Evolutionary conservation across 176 grass and related monocot species (phyloP), one percentile per base, ranked within the genome.

Genomic region (Puya raimondii): DNA sequence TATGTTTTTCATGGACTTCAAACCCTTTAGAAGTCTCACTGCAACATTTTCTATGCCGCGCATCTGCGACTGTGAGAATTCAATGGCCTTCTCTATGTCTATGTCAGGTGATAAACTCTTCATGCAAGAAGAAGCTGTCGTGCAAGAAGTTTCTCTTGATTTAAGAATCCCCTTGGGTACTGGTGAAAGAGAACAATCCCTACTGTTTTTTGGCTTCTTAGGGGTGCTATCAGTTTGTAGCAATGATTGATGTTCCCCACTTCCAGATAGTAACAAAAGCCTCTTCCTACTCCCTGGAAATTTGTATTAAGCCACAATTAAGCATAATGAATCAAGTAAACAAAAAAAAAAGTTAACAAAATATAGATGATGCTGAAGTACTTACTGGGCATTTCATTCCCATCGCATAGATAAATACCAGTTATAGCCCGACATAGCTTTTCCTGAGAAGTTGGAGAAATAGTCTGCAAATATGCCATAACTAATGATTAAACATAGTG

Each of bases 11-110:
- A 90, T 87, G 47, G 82, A 79, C 71, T 79, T 90, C 84, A 97
- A 87, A 49, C 77, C 86, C 70, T 77, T 85, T n/a, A 97, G 79
- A 87, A 97, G 88, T 71, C 84, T 89, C 74, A 64, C 77, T 65
- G 89, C 72, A 80, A 97, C 78, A 71, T 74, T 92, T 75, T 92
- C 93, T 71, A 92, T 81, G 68, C 90, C 93, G 29, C 88, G 93
- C 89, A 97, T 92, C 77, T 97, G 93, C 51, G 84, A 78, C 63
- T 85, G 86, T 67, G 89, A 85, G 76, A 97, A 97, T 52, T 92
- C 84, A 50, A 92, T 82, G 69, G 82, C 84, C 65, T 97, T 92
- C 79, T 83, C 79, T 11, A 79, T 85, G 71, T 97, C 76, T 50
- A 87, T 72, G 33, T 83, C 63, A 78, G 71, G 23, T 48, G 81